phyloP scores from a whole-genome alignment of 768 basidiomycete species.

The Boletus barrowsii region DNA sequence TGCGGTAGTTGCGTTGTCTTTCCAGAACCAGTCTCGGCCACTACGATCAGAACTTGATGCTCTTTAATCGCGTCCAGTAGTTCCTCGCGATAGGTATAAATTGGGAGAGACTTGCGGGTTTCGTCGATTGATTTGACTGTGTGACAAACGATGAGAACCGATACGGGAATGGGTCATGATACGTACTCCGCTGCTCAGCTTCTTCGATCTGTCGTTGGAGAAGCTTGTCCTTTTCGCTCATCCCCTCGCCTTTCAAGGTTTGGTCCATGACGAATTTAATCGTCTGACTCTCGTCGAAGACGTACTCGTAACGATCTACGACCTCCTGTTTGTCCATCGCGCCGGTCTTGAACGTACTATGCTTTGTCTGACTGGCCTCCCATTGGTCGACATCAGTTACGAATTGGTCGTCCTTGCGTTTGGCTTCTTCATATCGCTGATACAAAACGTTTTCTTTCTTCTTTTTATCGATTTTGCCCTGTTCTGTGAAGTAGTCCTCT shows the following conservation, averaged over 20 bases:
- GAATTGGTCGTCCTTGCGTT: slow-evolving; percentile 90
- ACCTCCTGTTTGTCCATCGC: slow-evolving; percentile 85
- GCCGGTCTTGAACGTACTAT: slow-evolving; percentile 87
- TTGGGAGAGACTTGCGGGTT: slow-evolving; percentile 89
- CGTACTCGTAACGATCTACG: slow-evolving; percentile 90
- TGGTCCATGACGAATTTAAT: slow-evolving; percentile 93
- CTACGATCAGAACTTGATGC: slow-evolving; percentile 94
- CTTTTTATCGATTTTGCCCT: slow-evolving; percentile 97
- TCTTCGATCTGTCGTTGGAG: slow-evolving; percentile 87
- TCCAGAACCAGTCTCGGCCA: slow-evolving; percentile 97
- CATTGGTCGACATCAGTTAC: slow-evolving; percentile 97
- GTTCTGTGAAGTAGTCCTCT: slow-evolving; percentile 97
- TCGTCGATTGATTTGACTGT: slow-evolving; percentile 88
- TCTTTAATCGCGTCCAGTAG: slow-evolving; percentile 86
- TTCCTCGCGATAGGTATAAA: slow-evolving; percentile 84
- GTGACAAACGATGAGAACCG: not conserved
- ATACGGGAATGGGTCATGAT: not conserved
- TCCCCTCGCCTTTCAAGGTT: slow-evolving; percentile 61
- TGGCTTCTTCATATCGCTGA: slow-evolving; percentile 91
- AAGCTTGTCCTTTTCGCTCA: slow-evolving; percentile 83
- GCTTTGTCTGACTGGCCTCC: slow-evolving; percentile 88
- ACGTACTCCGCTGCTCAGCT: slow-evolving; percentile 82
- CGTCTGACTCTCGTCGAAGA: slow-evolving; percentile 96
- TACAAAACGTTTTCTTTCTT: slow-evolving; percentile 92
- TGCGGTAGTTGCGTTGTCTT: slow-evolving; percentile 99